These are phyloP conservation scores for Furcasterigmium sp. DNA, from an alignment of 2,329 filamentous ascomycete species.

Conservation along the genomic window DNA sequence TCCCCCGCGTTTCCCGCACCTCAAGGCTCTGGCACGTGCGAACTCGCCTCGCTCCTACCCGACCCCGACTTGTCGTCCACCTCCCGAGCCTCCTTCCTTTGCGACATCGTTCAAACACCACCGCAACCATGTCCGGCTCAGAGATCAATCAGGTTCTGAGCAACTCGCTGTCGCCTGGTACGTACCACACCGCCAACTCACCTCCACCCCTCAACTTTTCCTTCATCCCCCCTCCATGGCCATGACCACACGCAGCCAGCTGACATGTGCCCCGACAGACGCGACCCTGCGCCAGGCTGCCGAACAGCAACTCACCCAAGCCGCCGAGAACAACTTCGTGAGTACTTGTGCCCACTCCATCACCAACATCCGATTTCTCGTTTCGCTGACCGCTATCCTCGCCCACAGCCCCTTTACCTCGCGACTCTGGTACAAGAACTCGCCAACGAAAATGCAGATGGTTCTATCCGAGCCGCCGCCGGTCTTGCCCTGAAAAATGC, in stretches of 20 bases:
- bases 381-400: conserved; percentile 18
- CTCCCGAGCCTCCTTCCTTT: conserved; percentile 7
- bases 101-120: conserved; percentile 7
- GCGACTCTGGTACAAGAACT: conserved; percentile 89
- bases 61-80: background rate
- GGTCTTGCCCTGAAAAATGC: conserved; percentile 98
- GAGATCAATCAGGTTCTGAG: conserved; percentile 98
- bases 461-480: conserved; percentile 85
- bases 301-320: conserved; percentile 89
- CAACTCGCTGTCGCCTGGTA: conserved; percentile 93
- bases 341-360: conserved; percentile 22
- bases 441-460: conserved; percentile 79
- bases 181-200: conserved; percentile 26
- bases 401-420: conserved; percentile 77
- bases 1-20: conserved; percentile 6
- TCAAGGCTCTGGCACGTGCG: conserved; percentile 10
- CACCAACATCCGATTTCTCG: conserved; percentile 9
- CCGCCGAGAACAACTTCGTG: conserved; percentile 95
- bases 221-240: conserved; percentile 4
- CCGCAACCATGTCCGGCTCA: conserved; percentile 63
- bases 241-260: conserved; percentile 9
- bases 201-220: conserved; percentile 3
- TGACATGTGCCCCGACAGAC: conserved; percentile 54
- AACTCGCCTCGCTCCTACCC: background rate
- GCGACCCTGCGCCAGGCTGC: conserved; percentile 82